Conservation (phyloP, 805 yeast species). For the Pichia nakasei region DNA sequence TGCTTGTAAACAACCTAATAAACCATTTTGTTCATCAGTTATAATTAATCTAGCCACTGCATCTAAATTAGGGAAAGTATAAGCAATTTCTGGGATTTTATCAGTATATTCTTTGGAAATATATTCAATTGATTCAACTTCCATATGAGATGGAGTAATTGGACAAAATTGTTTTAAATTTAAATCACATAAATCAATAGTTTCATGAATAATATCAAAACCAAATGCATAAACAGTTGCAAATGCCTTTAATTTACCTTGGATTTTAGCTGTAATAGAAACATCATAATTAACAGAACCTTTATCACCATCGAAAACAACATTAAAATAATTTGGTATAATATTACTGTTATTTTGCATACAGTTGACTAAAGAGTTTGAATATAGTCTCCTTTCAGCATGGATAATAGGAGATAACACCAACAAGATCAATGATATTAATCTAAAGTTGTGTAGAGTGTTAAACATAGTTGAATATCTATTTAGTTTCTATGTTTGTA, state of each 20-base stretch:
- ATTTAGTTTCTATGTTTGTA: too few species aligned
- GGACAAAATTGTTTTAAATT: conserved; percentile 90
- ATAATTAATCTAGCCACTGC: conserved; percentile 57
- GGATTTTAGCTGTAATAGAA: conserved; percentile 59
- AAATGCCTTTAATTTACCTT: conserved; percentile 59
- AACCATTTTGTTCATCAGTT: conserved; percentile 27
- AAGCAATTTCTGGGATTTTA: conserved; percentile 77
- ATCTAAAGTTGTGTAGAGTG: too few species aligned
- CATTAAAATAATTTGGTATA: conserved; percentile 66
- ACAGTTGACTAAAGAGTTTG: conserved; percentile 80
- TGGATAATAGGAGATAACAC: background rate
- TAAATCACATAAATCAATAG: conserved; percentile 53
- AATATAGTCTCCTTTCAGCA: conserved; percentile 34
- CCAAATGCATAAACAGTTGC: conserved; percentile 82
- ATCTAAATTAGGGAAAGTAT: conserved; percentile 78
- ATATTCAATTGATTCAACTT: conserved; percentile 62
- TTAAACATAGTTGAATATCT: too few species aligned
- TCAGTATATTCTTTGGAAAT: conserved; percentile 40
- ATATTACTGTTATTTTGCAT: conserved; percentile 65
- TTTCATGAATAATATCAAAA: conserved; percentile 50
- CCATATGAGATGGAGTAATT: conserved; percentile 70
- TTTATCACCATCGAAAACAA: conserved; percentile 65
- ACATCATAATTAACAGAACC: conserved; percentile 59
- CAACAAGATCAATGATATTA: background rate
- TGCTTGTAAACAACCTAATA: conserved; percentile 68